These are phyloP conservation scores for Austroboletus niveus DNA, from an alignment of 1,284 basidiomycete genomes.

Conservation along the genomic window DNA sequence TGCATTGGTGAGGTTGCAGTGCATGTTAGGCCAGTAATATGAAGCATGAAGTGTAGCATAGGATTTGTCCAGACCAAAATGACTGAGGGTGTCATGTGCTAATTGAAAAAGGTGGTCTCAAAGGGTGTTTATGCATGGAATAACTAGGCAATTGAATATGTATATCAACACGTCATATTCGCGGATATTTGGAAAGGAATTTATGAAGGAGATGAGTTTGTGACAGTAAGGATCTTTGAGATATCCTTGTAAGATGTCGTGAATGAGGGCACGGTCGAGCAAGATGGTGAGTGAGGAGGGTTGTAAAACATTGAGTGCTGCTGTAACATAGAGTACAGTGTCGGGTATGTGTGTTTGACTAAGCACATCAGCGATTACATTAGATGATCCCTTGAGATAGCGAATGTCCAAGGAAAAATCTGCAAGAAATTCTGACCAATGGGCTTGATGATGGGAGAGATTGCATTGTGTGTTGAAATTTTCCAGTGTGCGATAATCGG, in stretches of 20 bases:
- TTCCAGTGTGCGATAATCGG: constrained; percentile 41
- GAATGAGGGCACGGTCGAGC: constrained; percentile 7
- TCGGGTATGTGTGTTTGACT: no score
- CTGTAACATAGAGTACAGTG: no score
- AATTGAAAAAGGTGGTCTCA: neutral
- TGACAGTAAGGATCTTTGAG: constrained; percentile 25
- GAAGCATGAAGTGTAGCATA: constrained; percentile 27
- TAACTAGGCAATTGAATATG: neutral
- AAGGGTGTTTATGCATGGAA: neutral
- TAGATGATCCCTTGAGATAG: neutral
- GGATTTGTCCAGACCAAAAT: neutral
- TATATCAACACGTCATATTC: neutral
- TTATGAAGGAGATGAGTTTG: constrained; percentile 13
- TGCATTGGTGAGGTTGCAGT: constrained; percentile 22
- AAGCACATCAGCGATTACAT: neutral
- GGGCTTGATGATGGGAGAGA: constrained; percentile 20
- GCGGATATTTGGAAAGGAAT: neutral
- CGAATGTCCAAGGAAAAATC: constrained; percentile 14
- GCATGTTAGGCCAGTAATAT: constrained; percentile 45
- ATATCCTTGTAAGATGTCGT: constrained; percentile 32
- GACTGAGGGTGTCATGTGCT: neutral
- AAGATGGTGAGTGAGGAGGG: neutral
- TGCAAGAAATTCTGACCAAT: constrained; percentile 35
- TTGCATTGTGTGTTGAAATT: constrained; percentile 36
- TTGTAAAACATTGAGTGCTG: no score